A percentile compares a stretch with the other conserved stretches of the same genome.
Evolutionary conservation across 2,329 filamentous ascomycete species (phyloP).

Genomic region (Calycina marina): DNA sequence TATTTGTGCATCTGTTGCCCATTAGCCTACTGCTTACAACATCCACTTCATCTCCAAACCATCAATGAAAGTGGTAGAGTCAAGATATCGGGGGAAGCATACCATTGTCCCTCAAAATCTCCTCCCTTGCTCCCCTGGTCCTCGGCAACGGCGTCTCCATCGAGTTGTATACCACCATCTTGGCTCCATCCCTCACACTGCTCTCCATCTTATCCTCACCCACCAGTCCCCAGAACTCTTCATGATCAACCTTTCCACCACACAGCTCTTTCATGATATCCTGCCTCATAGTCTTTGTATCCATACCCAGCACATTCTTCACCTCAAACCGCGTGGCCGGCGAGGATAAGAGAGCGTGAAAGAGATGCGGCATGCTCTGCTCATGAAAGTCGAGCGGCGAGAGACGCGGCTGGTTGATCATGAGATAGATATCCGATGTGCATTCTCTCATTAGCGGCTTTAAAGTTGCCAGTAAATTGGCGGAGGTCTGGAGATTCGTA

Average conservation of each 20-base stretch:
- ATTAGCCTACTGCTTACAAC: background rate
- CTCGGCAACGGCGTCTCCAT: conserved; percentile 25
- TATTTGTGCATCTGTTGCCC: conserved; percentile 13
- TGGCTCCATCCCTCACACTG: background rate
- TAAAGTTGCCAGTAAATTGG: conserved; percentile 10
- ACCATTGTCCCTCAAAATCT: conserved; percentile 35
- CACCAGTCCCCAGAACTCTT: background rate
- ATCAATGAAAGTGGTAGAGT: too few species aligned
- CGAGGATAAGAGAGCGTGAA: conserved; percentile 22
- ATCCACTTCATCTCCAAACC: too few species aligned
- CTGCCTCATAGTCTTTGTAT: conserved; percentile 25
- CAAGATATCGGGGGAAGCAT: conserved; percentile 13
- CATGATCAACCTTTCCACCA: conserved; percentile 21
- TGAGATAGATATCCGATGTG: conserved; percentile 60
- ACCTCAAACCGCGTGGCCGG: conserved; percentile 10
- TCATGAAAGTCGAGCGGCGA: conserved; percentile 50
- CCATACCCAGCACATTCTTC: conserved; percentile 29
- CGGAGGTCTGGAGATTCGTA: conserved; percentile 12
- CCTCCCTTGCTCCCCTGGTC: conserved; percentile 25
- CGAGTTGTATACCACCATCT: conserved; percentile 26
- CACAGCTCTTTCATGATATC: conserved; percentile 35
- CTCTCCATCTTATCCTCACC: background rate
- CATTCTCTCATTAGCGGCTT: conserved; percentile 45
- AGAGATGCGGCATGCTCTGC: conserved; percentile 33
- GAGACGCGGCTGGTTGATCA: conserved; percentile 65